phyloP scores from a whole-genome alignment of 129 eudicot genomes.

The Centaurea solstitialis region DNA sequence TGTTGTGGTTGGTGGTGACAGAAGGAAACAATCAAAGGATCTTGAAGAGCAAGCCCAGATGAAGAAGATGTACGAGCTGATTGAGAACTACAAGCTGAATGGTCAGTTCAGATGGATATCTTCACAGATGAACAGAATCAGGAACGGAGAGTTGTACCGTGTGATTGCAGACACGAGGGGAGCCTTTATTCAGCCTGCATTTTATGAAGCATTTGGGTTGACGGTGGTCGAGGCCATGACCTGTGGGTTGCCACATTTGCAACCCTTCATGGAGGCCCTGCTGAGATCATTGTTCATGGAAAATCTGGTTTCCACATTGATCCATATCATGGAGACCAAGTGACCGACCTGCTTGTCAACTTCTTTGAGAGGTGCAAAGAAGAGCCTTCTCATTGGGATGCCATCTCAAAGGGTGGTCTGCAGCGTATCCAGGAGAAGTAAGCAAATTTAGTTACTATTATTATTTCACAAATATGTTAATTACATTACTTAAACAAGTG shows the following conservation, averaged over 20 bases:
- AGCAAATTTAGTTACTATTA: background rate
- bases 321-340: slow-evolving; percentile 49
- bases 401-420: slow-evolving; percentile 40
- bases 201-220: slow-evolving; percentile 47
- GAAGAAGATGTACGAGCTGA: slow-evolving; percentile 49
- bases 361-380: slow-evolving; percentile 39
- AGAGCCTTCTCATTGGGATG: slow-evolving; percentile 46
- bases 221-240: slow-evolving; percentile 56
- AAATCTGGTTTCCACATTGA: slow-evolving; percentile 51
- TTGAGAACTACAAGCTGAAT: slow-evolving; percentile 38
- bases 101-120: slow-evolving; percentile 55
- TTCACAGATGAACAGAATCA: slow-evolving; percentile 46
- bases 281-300: slow-evolving; percentile 49
- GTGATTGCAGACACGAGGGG: slow-evolving; percentile 46
- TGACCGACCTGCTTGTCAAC: slow-evolving; percentile 34
- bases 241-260: slow-evolving; percentile 47
- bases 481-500: too few relatives aligned
- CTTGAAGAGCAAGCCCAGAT: slow-evolving; percentile 48
- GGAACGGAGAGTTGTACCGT: slow-evolving; percentile 51
- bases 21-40: slow-evolving; percentile 52
- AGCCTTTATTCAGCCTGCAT: slow-evolving; percentile 47
- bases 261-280: slow-evolving; percentile 47
- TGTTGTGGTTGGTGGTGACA: slow-evolving; percentile 49
- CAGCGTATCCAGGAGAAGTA: slow-evolving; percentile 53
- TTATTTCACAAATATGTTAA: too few relatives aligned